Conservation (phyloP, 768 basidiomycete species). For the Lactifluus piperatus region DNA sequence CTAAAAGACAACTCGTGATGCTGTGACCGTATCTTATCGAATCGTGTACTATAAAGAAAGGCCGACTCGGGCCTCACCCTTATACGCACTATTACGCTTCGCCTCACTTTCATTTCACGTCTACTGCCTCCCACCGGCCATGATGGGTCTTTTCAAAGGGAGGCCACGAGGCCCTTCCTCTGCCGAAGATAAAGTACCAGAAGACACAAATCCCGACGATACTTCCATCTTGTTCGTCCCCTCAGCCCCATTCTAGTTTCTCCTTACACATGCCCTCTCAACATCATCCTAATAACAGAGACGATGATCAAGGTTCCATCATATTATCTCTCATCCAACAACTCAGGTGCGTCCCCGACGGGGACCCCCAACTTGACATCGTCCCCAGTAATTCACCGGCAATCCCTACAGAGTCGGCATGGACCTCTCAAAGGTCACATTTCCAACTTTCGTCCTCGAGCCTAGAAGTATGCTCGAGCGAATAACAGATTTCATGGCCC, state of each 20-base stretch:
- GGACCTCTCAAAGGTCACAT: constrained; percentile 92
- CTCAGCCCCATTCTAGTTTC: constrained; percentile 11
- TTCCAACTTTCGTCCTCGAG: constrained; percentile 93
- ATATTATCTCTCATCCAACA: constrained; percentile 84
- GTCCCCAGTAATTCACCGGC: background rate
- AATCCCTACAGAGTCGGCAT: constrained; percentile 67
- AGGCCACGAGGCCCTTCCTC: constrained; percentile 61
- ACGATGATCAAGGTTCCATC: constrained; percentile 90
- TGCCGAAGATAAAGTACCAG: constrained; percentile 56
- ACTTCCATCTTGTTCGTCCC: constrained; percentile 75
- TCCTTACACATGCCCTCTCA: constrained; percentile 23
- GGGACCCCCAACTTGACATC: background rate
- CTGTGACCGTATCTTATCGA: constrained; percentile 5
- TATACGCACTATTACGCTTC: background rate
- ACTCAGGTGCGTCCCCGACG: constrained; percentile 48
- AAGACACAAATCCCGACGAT: constrained; percentile 83
- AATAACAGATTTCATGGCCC: constrained; percentile 98
- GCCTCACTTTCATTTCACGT: background rate
- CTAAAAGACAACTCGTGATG: too few relatives aligned
- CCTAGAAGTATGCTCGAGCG: constrained; percentile 96
- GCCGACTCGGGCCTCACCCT: too few relatives aligned
- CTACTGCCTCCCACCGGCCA: constrained; percentile 25
- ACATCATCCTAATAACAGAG: constrained; percentile 37
- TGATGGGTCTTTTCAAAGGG: constrained; percentile 73
- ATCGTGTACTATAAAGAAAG: too few relatives aligned